phyloP scores from a whole-genome alignment of 75 land plant genomes.

The Isoetes taiwanensis region DNA sequence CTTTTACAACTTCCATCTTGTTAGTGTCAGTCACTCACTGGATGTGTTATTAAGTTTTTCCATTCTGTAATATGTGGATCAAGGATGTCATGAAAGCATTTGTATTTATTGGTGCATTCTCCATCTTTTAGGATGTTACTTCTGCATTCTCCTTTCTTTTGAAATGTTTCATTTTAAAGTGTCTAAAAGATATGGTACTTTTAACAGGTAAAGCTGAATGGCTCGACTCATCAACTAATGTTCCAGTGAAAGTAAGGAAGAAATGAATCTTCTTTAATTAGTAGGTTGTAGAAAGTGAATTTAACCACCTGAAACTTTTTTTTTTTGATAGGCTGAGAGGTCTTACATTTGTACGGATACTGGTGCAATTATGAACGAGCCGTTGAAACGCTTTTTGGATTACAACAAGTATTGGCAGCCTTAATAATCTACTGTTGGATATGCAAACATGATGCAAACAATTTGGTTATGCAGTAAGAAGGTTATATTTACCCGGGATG shows the following conservation, averaged over 20 bases:
- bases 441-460: not conserved
- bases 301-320: not conserved
- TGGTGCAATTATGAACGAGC: conserved; percentile 59
- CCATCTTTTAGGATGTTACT: no score
- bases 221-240: conserved; percentile 69
- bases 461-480: conserved; percentile 37
- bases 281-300: not conserved
- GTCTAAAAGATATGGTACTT: no score
- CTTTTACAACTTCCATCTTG: not conserved
- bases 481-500: conserved; percentile 42
- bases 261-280: not conserved
- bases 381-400: conserved; percentile 40
- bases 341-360: conserved; percentile 78
- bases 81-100: no score
- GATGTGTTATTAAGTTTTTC: no score
- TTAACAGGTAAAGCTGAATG: conserved; percentile 43
- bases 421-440: no score
- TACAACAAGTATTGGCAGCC: conserved; percentile 27
- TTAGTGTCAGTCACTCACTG: no score
- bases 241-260: conserved; percentile 56
- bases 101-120: no score
- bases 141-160: no score
- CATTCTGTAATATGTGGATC: no score
- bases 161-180: no score
- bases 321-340: conserved; percentile 55